Conservation (phyloP, 148 eudicot genomes). For the Camellia japonica region DNA sequence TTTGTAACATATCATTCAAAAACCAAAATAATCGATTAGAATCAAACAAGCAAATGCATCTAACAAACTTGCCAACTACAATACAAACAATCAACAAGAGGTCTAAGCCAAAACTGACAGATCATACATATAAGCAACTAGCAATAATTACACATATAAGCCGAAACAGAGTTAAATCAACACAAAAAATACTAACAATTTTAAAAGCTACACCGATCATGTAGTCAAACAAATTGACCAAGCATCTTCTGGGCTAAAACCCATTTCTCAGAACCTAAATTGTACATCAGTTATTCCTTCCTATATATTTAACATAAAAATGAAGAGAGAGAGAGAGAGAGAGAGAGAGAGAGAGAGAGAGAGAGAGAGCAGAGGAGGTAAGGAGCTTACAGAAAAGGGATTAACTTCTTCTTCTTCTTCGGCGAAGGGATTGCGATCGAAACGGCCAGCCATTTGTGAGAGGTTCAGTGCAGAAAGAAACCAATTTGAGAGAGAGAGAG, state of each 20-base stretch:
- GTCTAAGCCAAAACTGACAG: background rate
- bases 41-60: background rate
- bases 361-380: background rate
- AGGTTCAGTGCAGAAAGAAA: slow-evolving; percentile 2
- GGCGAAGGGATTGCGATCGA: slow-evolving; percentile 68
- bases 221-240: slow-evolving; percentile 5
- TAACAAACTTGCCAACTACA: slow-evolving; percentile 6
- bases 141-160: background rate
- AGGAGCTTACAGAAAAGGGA: slow-evolving; percentile 55
- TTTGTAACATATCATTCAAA: background rate
- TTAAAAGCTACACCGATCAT: background rate
- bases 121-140: background rate
- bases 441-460: slow-evolving; percentile 67
- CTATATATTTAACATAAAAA: background rate
- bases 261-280: background rate
- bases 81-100: background rate
- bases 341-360: background rate
- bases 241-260: background rate
- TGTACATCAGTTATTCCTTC: background rate
- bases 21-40: background rate
- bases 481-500: background rate
- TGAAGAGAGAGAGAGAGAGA: background rate
- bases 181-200: too few species aligned
- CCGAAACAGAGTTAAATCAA: background rate
- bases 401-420: slow-evolving; percentile 61